Evolutionary conservation across 2,329 filamentous ascomycete genomes (phyloP).

Genomic region (Pseudopyricularia cyperi): DNA sequence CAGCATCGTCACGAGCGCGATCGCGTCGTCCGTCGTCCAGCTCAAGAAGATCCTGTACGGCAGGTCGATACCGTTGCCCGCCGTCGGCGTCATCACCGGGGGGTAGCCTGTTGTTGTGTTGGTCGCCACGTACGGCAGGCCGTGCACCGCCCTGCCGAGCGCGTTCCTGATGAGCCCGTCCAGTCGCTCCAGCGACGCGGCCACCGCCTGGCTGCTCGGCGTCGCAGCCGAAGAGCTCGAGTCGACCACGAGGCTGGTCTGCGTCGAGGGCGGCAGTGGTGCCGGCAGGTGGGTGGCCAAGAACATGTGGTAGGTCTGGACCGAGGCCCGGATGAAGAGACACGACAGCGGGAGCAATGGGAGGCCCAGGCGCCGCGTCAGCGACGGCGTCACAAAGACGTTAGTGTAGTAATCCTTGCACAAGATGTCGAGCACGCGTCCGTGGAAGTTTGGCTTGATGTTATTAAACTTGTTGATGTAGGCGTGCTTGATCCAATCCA

Average conservation of each 20-base stretch:
- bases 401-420: conserved; percentile 98
- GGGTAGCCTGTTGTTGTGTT: conserved; percentile 5
- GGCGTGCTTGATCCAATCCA: conserved; percentile 93
- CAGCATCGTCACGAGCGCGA: conserved; percentile 69
- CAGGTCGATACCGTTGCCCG: neutral
- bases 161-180: conserved; percentile 67
- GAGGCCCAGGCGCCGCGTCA: conserved; percentile 79
- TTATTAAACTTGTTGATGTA: conserved; percentile 99
- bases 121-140: conserved; percentile 26
- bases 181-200: conserved; percentile 65
- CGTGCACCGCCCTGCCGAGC: conserved; percentile 61
- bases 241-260: conserved; percentile 53
- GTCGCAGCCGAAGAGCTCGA: conserved; percentile 27
- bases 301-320: conserved; percentile 98
- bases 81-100: neutral
- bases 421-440: conserved; percentile 79
- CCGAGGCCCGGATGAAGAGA: conserved; percentile 83
- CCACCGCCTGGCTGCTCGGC: conserved; percentile 59
- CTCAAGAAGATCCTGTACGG: conserved; percentile 21
- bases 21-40: conserved; percentile 58
- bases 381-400: conserved; percentile 79
- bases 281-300: conserved; percentile 74
- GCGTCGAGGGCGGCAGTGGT: conserved; percentile 51
- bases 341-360: conserved; percentile 88
- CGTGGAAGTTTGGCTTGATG: conserved; percentile 80